Evolutionary conservation across 176 grass and related monocot genomes (phyloP), one percentile per base, ranked within the genome.

Genomic region (Urochloa ruziziensis): DNA sequence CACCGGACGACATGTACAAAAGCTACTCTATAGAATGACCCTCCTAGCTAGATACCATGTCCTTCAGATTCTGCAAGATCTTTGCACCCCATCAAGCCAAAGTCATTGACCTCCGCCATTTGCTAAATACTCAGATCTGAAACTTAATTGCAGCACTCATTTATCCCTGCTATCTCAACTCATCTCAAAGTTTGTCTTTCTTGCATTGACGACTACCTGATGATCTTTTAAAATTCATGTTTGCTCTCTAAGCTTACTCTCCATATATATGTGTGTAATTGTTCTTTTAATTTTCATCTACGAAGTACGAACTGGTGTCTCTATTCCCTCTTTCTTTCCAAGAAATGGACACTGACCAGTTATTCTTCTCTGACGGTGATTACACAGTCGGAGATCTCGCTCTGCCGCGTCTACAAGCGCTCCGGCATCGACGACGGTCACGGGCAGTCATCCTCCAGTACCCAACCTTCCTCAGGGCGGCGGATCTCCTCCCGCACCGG

Each of bases 371-470:
- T 40, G 16, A 76, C 39, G 67, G 70, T 82, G 27, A 37, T 52
- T 57, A 84, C 48, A 73, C 87, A 99, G 97, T 87, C 90, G 0
- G 97, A 99, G 78, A 99, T 99, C 77, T 99, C 93, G 4, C 89
- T 99, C 33, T 99, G 97, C 63, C 89, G 97, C 37, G 97, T 99
- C 24, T 92, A 99, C 77, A 99, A 94, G 84, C 89, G 97, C 77
- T 88, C 93, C 9, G 97, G 97, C 81, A 91, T 96, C 9, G 97
- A 96, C 23, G 97, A 96, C 44, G 83, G 85, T 37, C 87, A 80
- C 29, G 56, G 73, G 28, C 67, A 84, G 35, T 36, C 85, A 24
- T 62, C 83, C 34, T 65, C 78, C 46, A 82, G 83, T 58, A 73
- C 25, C 47, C 83, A 82, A 70, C 46, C 88, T 42, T 15, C 78